phyloP scores from a whole-genome alignment of 495 filamentous ascomycete species.

The Xylaria telfairii region DNA sequence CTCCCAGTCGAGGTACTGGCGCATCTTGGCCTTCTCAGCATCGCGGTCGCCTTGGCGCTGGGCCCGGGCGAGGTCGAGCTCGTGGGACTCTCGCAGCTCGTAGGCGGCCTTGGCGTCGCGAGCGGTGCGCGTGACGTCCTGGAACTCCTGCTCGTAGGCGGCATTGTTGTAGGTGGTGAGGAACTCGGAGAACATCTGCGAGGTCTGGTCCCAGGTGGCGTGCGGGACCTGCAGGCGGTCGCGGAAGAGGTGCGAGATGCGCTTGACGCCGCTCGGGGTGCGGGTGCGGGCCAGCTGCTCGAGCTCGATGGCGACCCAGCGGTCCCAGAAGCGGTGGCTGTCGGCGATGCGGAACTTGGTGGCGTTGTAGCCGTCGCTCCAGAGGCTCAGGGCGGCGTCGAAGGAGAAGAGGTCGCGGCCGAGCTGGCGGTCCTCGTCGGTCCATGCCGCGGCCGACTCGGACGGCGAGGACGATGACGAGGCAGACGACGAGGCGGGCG shows the following conservation, averaged over 20 bases:
- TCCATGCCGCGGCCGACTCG: constrained; percentile 51
- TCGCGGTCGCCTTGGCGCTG: constrained; percentile 61
- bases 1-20: constrained; percentile 87
- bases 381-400: constrained; percentile 76
- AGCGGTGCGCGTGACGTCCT: constrained; percentile 67
- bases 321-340: constrained; percentile 89
- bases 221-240: constrained; percentile 81
- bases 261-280: constrained; percentile 63
- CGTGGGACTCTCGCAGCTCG: constrained; percentile 70
- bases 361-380: constrained; percentile 76
- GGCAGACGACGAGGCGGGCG: constrained; percentile 29
- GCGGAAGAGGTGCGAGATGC: constrained; percentile 72
- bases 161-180: constrained; percentile 75
- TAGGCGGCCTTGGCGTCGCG: constrained; percentile 73
- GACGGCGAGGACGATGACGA: constrained; percentile 29
- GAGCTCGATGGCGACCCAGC: constrained; percentile 68
- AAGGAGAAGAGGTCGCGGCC: constrained; percentile 81
- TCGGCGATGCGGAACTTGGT: constrained; percentile 83
- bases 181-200: constrained; percentile 81
- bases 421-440: constrained; percentile 74
- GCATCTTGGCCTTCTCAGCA: constrained; percentile 63
- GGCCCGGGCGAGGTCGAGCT: constrained; percentile 69
- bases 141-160: constrained; percentile 82
- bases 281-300: constrained; percentile 61
- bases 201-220: constrained; percentile 82